Base-by-base conservation (phyloP, 148 eudicot genomes). In the Spergularia marina region DNA sequence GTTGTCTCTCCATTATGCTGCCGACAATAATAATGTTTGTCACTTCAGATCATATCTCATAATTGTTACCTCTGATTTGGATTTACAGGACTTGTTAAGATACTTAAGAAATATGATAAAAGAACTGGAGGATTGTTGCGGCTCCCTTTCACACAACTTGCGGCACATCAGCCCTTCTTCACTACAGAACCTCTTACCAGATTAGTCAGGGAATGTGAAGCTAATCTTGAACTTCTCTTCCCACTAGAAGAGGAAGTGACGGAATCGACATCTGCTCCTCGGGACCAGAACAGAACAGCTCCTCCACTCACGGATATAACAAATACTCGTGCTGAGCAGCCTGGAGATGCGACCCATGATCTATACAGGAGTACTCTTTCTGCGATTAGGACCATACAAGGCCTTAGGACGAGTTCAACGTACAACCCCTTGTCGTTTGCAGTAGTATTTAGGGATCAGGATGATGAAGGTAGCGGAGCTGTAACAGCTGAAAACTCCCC, bases 161-260 rank as follows among this genome's bases (percentile, higher is more conserved):
- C 92, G 25, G 84, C 87, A 65, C 85, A 88, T 69, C 93, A 94
- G 61, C 98, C 98, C 17, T 91, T 94, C 84, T 91, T 90, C 79
- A 90, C 93, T 36, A 91, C 91, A 6, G 97, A 94, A 65, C 91
- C 96, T 81, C 89, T 94, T 53, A 87, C 96, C 47, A 79, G 87
- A 73, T 77, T 94, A 76, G 94, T 94, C 36, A 80, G 67, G n/a
- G 97, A 94, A 80, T 94, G 97, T 53, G 97, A 91, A 81, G 93
- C 86, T 57, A 94, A 91, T 70, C 91, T 94, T 17, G 97, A 94
- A 82, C 78, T 87, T 52, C 92, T 94, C 51, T 94, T 94, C 78
- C 98, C 98, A 1, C 41, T 90, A 41, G 97, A 90, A 83, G 96
- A 86, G 72, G 98, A 94, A 85, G 96, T 94, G 23, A 87, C 89